Percentiles rank a stretch among this genome's conserved stretches.
These are phyloP conservation scores for Heliophila coronopifolia DNA, from an alignment of 441 rosid species.

Conservation along the genomic window DNA sequence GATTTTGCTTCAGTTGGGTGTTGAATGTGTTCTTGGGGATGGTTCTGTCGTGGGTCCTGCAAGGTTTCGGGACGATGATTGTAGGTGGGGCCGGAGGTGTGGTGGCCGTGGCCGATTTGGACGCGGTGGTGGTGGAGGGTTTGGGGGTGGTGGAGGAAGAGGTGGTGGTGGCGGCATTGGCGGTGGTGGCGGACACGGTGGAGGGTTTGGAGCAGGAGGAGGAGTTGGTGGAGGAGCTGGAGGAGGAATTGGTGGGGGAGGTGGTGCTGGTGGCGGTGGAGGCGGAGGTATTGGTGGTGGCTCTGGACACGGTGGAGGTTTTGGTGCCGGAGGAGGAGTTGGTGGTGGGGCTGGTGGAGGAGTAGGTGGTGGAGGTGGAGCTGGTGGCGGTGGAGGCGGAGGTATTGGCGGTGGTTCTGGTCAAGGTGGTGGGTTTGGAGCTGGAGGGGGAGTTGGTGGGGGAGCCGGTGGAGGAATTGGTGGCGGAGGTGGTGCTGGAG, in stretches of 20 bases:
- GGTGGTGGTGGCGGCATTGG: conserved; percentile 37
- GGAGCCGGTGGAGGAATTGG: conserved; percentile 33
- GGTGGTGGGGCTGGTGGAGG: conserved; percentile 36
- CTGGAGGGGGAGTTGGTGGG: conserved; percentile 40
- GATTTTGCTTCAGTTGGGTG: conserved; percentile 39
- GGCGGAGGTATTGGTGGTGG: conserved; percentile 38
- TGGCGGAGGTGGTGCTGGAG: conserved; percentile 38
- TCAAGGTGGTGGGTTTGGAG: conserved; percentile 44
- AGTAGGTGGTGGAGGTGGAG: conserved; percentile 38
- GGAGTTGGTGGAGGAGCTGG: conserved; percentile 31
- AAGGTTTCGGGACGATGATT: conserved; percentile 38
- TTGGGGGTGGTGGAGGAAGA: conserved; percentile 27
- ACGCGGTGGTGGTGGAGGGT: conserved; percentile 30
- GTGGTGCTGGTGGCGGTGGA: conserved; percentile 32
- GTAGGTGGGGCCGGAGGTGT: conserved; percentile 41
- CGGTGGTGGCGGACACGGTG: conserved; percentile 31
- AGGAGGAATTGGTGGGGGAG: conserved; percentile 32
- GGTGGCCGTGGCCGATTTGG: conserved; percentile 34
- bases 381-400: conserved; percentile 36
- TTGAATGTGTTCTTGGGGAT: conserved; percentile 38
- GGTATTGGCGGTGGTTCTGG: conserved; percentile 40
- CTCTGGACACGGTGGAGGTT: conserved; percentile 25
- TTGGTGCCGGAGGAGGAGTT: conserved; percentile 34
- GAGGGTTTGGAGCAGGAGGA: conserved; percentile 42
- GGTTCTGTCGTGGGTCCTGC: conserved; percentile 33